Conservation (phyloP, 2,329 filamentous ascomycete genomes). For the Aspergillus intermedius region DNA sequence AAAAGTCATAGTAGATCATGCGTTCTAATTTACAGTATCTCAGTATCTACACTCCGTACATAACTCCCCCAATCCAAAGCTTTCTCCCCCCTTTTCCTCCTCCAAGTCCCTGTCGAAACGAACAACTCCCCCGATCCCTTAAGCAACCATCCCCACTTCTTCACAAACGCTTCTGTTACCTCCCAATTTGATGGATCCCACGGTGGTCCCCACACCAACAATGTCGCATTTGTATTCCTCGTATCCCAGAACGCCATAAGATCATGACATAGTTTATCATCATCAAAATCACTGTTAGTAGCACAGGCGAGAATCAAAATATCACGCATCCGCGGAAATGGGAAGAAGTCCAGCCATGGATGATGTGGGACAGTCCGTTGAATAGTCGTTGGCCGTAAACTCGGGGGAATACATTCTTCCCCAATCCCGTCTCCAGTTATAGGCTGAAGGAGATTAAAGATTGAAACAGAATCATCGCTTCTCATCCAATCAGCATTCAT, state of each 20-base stretch:
- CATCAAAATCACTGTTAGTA: constrained; percentile 22
- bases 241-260: constrained; percentile 23
- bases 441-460: constrained; percentile 9
- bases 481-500: constrained; percentile 12
- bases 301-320: constrained; percentile 24
- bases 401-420: constrained; percentile 10
- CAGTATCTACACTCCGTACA: neutral
- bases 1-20: no score
- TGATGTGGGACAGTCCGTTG: constrained; percentile 31
- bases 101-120: neutral
- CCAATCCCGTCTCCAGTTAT: constrained; percentile 2
- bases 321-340: constrained; percentile 36
- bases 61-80: neutral
- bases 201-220: constrained; percentile 35
- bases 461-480: constrained; percentile 12
- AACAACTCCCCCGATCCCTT: constrained; percentile 16
- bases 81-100: neutral
- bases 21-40: no score
- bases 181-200: constrained; percentile 33
- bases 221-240: constrained; percentile 7
- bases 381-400: constrained; percentile 29
- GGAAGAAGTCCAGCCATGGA: constrained; percentile 37
- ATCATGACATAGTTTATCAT: constrained; percentile 35
- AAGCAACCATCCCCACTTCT: constrained; percentile 32
- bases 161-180: constrained; percentile 29